phyloP scores from a whole-genome alignment of 495 filamentous ascomycete species.

The Cenococcum geophilum region DNA sequence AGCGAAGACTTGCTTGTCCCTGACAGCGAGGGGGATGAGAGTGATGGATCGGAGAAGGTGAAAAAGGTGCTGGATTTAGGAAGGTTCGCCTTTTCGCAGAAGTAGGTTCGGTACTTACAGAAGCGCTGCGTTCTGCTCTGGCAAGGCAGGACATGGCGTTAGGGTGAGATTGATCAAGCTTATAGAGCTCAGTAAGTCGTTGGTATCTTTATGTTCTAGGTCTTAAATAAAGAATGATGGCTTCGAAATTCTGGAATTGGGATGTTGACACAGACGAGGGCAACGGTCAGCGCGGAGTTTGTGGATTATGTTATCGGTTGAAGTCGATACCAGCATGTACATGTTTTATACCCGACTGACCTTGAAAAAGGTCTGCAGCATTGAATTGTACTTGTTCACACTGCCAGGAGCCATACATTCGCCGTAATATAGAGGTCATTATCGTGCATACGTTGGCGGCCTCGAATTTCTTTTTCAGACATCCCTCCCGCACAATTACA shows the following conservation, averaged over 20 bases:
- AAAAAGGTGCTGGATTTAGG: slow-evolving; percentile 32
- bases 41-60: slow-evolving; percentile 15
- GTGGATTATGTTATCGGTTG: no score
- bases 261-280: no score
- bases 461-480: no score
- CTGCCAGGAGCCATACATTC: no score
- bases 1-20: slow-evolving; percentile 74
- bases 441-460: no score
- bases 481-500: neutral
- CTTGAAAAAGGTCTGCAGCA: no score
- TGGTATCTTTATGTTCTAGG: neutral
- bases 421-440: no score
- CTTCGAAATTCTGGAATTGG: neutral
- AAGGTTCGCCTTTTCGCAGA: slow-evolving; percentile 34
- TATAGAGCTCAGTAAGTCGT: neutral
- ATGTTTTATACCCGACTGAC: no score
- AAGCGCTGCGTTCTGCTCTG: neutral
- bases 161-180: neutral
- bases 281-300: no score
- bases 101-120: neutral
- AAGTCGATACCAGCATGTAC: no score
- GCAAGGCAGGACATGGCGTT: neutral
- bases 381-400: no score
- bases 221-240: neutral
- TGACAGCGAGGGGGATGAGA: slow-evolving; percentile 56